A percentile compares a stretch with the other conserved stretches of the same genome.
These are phyloP conservation scores for Niebla homalea DNA, from an alignment of 495 filamentous ascomycete species.

Conservation along the genomic window DNA sequence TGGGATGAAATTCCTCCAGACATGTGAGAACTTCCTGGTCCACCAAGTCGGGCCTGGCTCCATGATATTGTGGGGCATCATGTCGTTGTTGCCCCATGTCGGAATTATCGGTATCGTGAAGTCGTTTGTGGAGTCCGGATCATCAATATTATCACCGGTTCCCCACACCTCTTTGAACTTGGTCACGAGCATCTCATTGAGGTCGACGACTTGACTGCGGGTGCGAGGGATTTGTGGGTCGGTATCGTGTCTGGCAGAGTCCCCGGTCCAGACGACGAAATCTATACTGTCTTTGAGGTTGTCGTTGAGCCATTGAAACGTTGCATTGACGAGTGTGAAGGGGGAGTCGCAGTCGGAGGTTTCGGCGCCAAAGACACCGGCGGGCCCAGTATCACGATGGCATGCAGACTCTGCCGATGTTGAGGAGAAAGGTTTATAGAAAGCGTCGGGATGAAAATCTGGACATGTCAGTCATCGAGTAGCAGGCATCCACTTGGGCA, in stretches of 20 bases:
- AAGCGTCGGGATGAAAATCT: conserved; percentile 86
- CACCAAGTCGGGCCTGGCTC: conserved; percentile 70
- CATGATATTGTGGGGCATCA: conserved; percentile 94
- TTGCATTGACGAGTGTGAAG: conserved; percentile 65
- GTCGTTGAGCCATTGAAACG: conserved; percentile 81
- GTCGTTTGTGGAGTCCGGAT: conserved; percentile 38
- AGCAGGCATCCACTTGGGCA: background rate
- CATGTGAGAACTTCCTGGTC: conserved; percentile 53
- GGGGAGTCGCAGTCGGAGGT: conserved; percentile 84
- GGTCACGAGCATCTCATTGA: conserved; percentile 61
- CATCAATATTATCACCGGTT: conserved; percentile 28
- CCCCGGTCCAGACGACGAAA: conserved; percentile 96
- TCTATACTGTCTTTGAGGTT: conserved; percentile 76
- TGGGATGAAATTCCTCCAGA: conserved; percentile 82
- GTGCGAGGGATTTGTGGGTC: conserved; percentile 73
- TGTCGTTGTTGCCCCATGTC: conserved; percentile 92
- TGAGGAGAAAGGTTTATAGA: conserved; percentile 66
- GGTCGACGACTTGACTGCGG: conserved; percentile 53
- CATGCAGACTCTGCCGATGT: conserved; percentile 53
- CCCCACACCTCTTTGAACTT: conserved; percentile 67
- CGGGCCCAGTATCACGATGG: conserved; percentile 63
- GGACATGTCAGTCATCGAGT: background rate
- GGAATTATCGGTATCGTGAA: conserved; percentile 72
- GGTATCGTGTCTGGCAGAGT: conserved; percentile 89
- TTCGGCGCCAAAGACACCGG: conserved; percentile 72